Evolutionary conservation across 1,284 basidiomycete species (phyloP).

Genomic region (Rhodotorula sp.): DNA sequence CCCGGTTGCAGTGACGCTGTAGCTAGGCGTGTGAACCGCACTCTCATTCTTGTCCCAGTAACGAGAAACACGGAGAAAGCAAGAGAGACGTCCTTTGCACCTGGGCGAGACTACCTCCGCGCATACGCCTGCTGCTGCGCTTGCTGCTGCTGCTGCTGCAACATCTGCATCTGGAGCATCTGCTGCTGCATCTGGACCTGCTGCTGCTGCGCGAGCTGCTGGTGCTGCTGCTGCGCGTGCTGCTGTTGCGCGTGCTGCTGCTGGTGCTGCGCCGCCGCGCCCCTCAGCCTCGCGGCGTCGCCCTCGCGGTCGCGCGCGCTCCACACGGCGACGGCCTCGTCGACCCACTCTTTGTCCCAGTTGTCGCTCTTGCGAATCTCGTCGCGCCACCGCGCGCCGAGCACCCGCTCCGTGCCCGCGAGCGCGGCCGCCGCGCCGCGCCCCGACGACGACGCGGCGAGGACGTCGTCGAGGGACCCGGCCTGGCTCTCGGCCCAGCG

Average conservation of each 20-base stretch:
- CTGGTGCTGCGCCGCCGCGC: no score
- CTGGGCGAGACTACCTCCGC: not conserved
- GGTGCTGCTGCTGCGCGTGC: not conserved
- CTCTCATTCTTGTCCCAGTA: not conserved
- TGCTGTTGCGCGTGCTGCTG: not conserved
- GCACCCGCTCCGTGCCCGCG: not conserved
- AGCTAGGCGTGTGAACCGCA: no score
- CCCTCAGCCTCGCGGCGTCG: not conserved
- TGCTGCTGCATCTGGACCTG: slow-evolving; percentile 9
- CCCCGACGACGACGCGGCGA: slow-evolving; percentile 48
- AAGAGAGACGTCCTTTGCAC: not conserved
- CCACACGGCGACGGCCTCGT: slow-evolving; percentile 33
- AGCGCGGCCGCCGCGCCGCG: not conserved
- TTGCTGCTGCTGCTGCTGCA: slow-evolving; percentile 17
- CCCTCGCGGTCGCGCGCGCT: slow-evolving; percentile 15
- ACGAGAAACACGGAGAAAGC: not conserved
- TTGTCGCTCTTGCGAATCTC: slow-evolving; percentile 10
- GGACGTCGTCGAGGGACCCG: slow-evolving; percentile 79
- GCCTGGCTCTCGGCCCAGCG: slow-evolving; percentile 90
- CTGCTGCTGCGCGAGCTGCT: slow-evolving; percentile 6
- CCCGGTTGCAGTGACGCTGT: slow-evolving; percentile 15
- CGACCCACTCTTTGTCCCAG: slow-evolving; percentile 25
- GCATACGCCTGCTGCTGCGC: slow-evolving; percentile 1
- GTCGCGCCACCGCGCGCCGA: slow-evolving; percentile 25
- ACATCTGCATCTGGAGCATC: not conserved